Percentiles rank a stretch among this genome's conserved stretches.
These are phyloP conservation scores for Carex arenaria DNA, from an alignment of 202 grass and related monocot genomes.

Conservation along the genomic window DNA sequence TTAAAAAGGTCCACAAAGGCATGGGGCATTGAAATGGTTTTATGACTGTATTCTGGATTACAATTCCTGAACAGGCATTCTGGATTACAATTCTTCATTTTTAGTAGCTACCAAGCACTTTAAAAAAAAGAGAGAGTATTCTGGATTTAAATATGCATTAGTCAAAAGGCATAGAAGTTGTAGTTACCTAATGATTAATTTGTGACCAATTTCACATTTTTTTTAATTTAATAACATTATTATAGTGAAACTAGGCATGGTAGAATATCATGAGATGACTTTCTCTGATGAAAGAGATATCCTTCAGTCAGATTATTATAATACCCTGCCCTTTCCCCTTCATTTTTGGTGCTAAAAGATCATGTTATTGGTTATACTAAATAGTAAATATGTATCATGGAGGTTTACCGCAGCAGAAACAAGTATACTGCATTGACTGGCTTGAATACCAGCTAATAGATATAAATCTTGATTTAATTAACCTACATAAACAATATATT, in stretches of 20 bases:
- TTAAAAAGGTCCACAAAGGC: not conserved
- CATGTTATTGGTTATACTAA: not conserved
- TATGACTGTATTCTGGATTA: not conserved
- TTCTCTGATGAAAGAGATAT: not conserved
- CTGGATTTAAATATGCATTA: not conserved
- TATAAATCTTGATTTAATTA: not conserved
- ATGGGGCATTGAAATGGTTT: not conserved
- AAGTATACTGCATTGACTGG: not conserved
- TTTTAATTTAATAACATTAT: not conserved
- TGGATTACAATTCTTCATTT: too few relatives aligned
- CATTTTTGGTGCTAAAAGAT: not conserved
- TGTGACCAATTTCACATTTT: not conserved
- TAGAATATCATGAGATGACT: not conserved
- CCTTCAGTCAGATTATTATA: not conserved
- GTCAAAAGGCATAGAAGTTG: not conserved
- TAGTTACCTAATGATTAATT: not conserved
- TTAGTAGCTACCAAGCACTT: too few relatives aligned
- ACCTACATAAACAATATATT: not conserved
- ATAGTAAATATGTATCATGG: not conserved
- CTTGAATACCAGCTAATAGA: not conserved
- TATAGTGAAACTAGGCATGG: not conserved
- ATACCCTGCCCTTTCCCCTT: not conserved
- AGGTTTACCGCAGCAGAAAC: not conserved
- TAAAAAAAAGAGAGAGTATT: too few relatives aligned
- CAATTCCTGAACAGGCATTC: too few relatives aligned